Percentiles rank a stretch among this genome's conserved stretches.
Evolutionary conservation across 306 rosid genomes (phyloP).

Genomic region (Herpetospermum pedunculosum): DNA sequence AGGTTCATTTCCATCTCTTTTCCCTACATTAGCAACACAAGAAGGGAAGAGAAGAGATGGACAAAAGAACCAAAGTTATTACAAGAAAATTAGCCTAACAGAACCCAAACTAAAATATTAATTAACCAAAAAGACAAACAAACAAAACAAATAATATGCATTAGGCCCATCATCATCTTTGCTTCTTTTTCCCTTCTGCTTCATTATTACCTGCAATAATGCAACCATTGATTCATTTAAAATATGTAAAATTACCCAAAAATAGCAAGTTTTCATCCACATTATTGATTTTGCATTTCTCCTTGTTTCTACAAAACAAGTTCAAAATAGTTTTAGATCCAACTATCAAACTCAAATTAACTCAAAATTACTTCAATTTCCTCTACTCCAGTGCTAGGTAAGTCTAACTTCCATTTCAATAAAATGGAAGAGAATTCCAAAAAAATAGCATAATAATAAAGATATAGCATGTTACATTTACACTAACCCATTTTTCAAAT

Average conservation of each 20-base stretch:
- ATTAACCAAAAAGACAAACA: not conserved
- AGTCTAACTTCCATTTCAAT: not conserved
- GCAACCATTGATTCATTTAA: not conserved
- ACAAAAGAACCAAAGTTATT: slow-evolving; percentile 9
- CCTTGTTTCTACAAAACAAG: not conserved
- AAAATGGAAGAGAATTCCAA: not conserved
- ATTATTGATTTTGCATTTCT: not conserved
- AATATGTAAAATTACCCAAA: not conserved
- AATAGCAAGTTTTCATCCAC: not conserved
- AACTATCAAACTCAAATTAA: not conserved
- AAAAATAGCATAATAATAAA: not conserved
- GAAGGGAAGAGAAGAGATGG: slow-evolving; percentile 12
- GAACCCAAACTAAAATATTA: not conserved
- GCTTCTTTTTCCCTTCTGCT: not conserved
- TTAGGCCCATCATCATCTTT: not conserved
- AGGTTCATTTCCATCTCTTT: slow-evolving; percentile 15
- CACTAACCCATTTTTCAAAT: not conserved
- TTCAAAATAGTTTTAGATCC: not conserved
- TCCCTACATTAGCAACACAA: not conserved
- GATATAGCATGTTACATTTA: too few species aligned
- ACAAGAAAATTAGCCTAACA: not conserved
- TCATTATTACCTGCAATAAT: slow-evolving; percentile 9
- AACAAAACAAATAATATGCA: not conserved
- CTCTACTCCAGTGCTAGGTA: not conserved
- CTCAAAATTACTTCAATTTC: not conserved